Percentiles rank a stretch among this genome's conserved stretches.
phyloP scores from a whole-genome alignment of 495 filamentous ascomycete species.

The Antarctomyces pellizariae region DNA sequence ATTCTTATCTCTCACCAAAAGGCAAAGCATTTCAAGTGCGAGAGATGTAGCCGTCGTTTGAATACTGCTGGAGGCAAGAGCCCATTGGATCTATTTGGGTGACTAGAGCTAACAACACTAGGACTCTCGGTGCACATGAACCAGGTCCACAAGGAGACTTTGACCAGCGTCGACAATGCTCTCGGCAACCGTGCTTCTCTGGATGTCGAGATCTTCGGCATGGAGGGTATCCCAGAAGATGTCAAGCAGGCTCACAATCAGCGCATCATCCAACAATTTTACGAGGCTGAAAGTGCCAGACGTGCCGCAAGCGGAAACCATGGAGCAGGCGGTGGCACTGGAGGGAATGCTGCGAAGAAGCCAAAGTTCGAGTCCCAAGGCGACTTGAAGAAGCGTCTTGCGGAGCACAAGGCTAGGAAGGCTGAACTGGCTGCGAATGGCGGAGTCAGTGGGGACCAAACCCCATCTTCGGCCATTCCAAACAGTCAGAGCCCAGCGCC shows the following conservation, averaged over 20 bases:
- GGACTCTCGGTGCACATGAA: conserved; percentile 91
- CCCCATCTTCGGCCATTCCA: conserved; percentile 26
- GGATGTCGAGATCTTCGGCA: conserved; percentile 91
- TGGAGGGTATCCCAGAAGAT: conserved; percentile 88
- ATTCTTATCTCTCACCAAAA: conserved; percentile 93
- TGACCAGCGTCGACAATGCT: conserved; percentile 75
- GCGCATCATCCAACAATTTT: conserved; percentile 59
- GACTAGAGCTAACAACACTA: conserved; percentile 15
- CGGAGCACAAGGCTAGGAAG: conserved; percentile 52
- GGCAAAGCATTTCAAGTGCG: conserved; percentile 96
- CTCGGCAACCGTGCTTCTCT: conserved; percentile 58
- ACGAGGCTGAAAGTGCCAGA: conserved; percentile 63
- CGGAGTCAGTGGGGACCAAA: conserved; percentile 35
- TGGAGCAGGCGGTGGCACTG: conserved; percentile 27
- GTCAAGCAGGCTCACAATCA: conserved; percentile 61
- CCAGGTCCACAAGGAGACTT: conserved; percentile 88
- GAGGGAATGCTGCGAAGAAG: conserved; percentile 41
- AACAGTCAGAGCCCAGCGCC: no score
- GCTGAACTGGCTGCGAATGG: conserved; percentile 28
- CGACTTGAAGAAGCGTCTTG: conserved; percentile 62
- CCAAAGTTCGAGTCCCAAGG: conserved; percentile 54
- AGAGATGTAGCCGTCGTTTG: conserved; percentile 60
- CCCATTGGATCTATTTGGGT: conserved; percentile 8
- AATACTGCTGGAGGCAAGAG: conserved; percentile 82
- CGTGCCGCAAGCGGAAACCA: conserved; percentile 69